These are phyloP conservation scores for Betula pendula DNA, from an alignment of 306 rosid species.

Conservation along the genomic window DNA sequence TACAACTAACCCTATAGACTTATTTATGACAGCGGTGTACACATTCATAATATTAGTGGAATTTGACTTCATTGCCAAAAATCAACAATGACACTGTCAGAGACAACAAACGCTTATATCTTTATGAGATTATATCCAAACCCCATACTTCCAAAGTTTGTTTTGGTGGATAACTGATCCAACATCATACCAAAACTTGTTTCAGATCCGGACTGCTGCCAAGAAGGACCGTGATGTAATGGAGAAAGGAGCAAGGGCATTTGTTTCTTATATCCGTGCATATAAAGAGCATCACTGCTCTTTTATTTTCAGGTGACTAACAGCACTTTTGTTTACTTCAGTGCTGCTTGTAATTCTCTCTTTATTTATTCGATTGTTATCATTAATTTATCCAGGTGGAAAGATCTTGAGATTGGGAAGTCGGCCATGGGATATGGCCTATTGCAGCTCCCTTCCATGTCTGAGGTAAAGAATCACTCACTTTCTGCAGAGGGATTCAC, in stretches of 20 bases:
- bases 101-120: not conserved
- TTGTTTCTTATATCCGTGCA: constrained; percentile 88
- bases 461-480: constrained; percentile 71
- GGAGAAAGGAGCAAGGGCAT: constrained; percentile 89
- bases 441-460: constrained; percentile 81
- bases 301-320: constrained; percentile 70
- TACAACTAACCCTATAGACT: not conserved
- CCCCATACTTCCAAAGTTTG: not conserved
- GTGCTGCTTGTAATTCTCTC: constrained; percentile 19
- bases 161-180: not conserved
- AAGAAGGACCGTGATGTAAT: constrained; percentile 84
- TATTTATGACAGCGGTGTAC: not conserved
- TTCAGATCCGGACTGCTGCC: constrained; percentile 71
- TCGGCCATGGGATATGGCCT: constrained; percentile 86
- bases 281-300: constrained; percentile 91
- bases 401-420: constrained; percentile 92
- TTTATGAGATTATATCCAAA: not conserved
- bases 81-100: not conserved
- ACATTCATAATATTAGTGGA: not conserved
- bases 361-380: constrained; percentile 16
- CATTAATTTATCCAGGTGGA: constrained; percentile 57
- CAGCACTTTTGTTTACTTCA: not conserved
- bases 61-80: not conserved
- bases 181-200: constrained; percentile 15
- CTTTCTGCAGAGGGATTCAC: constrained; percentile 78